Conservation (phyloP, 2,329 filamentous ascomycete genomes). For the Penicillium sp. region DNA sequence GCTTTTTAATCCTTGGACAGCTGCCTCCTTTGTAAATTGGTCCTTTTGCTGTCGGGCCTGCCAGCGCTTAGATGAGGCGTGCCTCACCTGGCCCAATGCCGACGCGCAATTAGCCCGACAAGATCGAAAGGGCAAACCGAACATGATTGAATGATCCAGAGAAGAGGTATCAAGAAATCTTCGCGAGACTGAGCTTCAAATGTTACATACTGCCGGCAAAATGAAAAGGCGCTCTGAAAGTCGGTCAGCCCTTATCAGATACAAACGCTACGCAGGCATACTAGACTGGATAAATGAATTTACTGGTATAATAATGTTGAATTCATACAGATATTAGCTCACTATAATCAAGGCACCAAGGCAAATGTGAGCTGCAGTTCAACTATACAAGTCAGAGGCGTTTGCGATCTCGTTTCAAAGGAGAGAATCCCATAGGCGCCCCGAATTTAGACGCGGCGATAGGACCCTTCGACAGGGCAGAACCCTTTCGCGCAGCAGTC, state of each 20-base stretch:
- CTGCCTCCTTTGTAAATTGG: conserved; percentile 71
- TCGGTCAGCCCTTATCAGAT: not conserved
- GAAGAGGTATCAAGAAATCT: not conserved
- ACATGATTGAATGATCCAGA: conserved; percentile 12
- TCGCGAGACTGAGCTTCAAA: not conserved
- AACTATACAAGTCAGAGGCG: conserved; percentile 14
- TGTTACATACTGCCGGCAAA: conserved; percentile 21
- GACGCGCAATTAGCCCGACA: not conserved
- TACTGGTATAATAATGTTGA: not conserved
- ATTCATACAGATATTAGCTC: not conserved
- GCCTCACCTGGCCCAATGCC: conserved; percentile 17
- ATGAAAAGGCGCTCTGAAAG: not conserved
- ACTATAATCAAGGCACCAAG: not conserved
- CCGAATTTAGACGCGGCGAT: conserved; percentile 35
- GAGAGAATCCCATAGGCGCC: conserved; percentile 64
- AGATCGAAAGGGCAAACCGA: conserved; percentile 4
- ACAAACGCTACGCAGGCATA: not conserved
- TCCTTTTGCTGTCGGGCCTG: conserved; percentile 76
- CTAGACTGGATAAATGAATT: too few relatives aligned
- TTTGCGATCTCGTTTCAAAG: conserved; percentile 69
- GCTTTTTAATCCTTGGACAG: conserved; percentile 78
- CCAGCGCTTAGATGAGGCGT: conserved; percentile 73
- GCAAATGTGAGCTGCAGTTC: not conserved
- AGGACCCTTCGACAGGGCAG: conserved; percentile 15
- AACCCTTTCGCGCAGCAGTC: conserved; percentile 2